Percentiles rank a stretch among this genome's conserved stretches.
Conservation (phyloP, 1,284 basidiomycete species). For the Cutaneotrichosporon curvatum region DNA sequence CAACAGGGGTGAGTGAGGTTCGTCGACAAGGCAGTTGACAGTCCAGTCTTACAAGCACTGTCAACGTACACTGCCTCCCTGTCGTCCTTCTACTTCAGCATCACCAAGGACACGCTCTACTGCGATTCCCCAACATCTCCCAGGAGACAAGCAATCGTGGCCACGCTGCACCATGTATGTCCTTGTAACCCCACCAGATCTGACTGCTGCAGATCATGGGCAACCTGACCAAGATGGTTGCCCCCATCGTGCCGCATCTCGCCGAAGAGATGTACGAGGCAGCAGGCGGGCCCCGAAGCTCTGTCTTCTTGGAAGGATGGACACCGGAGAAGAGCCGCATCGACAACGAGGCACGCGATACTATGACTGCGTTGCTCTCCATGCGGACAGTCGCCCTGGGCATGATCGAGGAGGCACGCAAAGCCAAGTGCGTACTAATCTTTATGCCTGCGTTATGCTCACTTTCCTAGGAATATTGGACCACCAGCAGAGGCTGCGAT, state of each 20-base stretch:
- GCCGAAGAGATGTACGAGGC: slow-evolving; percentile 76
- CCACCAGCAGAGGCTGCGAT: slow-evolving; percentile 16
- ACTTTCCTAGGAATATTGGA: slow-evolving; percentile 6
- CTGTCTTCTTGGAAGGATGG: slow-evolving; percentile 61
- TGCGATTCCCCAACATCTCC: slow-evolving; percentile 55
- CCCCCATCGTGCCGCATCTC: slow-evolving; percentile 83
- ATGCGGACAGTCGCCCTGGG: slow-evolving; percentile 24
- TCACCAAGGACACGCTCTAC: slow-evolving; percentile 86
- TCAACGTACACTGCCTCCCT: slow-evolving; percentile 51
- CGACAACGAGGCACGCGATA: slow-evolving; percentile 3
- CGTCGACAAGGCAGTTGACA: slow-evolving; percentile 56
- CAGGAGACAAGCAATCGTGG: slow-evolving; percentile 60
- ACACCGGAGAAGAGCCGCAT: slow-evolving; percentile 9
- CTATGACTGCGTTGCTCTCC: slow-evolving; percentile 24
- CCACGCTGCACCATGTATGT: slow-evolving; percentile 65
- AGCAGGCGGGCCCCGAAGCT: slow-evolving; percentile 1
- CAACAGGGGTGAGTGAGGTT: slow-evolving; percentile 58
- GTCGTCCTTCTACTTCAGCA: slow-evolving; percentile 70
- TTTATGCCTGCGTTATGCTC: too few species aligned
- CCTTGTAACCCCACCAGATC: neutral
- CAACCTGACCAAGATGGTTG: slow-evolving; percentile 65
- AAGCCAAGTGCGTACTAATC: slow-evolving; percentile 30
- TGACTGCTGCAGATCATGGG: slow-evolving; percentile 55
- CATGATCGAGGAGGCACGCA: slow-evolving; percentile 28
- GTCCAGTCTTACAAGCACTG: slow-evolving; percentile 46